A percentile compares a stretch with the other conserved stretches of the same genome.
These are phyloP conservation scores for Beauveria scarabaeidicola DNA, from an alignment of 2,329 filamentous ascomycete species.

Conservation along the genomic window DNA sequence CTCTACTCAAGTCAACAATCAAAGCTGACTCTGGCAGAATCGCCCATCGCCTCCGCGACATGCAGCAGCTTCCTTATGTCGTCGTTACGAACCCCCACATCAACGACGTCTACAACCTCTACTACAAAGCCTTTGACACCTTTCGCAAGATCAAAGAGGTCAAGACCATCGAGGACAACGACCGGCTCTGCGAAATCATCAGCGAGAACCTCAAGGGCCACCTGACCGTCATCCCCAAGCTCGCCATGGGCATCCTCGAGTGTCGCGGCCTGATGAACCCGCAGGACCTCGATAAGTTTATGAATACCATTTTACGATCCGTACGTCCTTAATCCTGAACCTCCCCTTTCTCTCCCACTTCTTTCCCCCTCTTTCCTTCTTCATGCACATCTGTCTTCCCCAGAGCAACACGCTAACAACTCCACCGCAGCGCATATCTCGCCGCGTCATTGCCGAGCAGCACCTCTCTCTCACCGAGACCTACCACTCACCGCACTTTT, in stretches of 20 bases:
- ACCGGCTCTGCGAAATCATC: conserved; percentile 73
- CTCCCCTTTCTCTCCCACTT: no score
- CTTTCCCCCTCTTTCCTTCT: not conserved
- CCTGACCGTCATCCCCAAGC: conserved; percentile 83
- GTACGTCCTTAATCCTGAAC: conserved; percentile 34
- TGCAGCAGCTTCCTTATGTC: conserved; percentile 91
- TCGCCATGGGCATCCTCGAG: conserved; percentile 90
- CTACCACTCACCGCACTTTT: conserved; percentile 85
- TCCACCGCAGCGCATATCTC: conserved; percentile 66
- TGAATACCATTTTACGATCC: conserved; percentile 87
- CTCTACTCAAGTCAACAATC: not conserved
- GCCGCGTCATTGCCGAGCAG: conserved; percentile 94
- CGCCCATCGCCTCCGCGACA: conserved; percentile 89
- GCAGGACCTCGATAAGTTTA: conserved; percentile 81
- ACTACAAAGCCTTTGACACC: conserved; percentile 91
- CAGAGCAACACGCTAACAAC: not conserved
- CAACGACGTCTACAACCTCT: conserved; percentile 90
- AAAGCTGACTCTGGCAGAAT: conserved; percentile 46
- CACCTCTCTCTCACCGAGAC: conserved; percentile 92
- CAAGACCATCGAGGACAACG: conserved; percentile 80
- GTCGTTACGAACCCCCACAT: conserved; percentile 95
- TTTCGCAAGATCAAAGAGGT: conserved; percentile 81
- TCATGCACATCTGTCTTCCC: no score
- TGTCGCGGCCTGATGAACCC: conserved; percentile 75
- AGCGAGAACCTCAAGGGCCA: conserved; percentile 76